Evolutionary conservation across 1,284 basidiomycete genomes (phyloP).

Genomic region (Phylloporus gajari): DNA sequence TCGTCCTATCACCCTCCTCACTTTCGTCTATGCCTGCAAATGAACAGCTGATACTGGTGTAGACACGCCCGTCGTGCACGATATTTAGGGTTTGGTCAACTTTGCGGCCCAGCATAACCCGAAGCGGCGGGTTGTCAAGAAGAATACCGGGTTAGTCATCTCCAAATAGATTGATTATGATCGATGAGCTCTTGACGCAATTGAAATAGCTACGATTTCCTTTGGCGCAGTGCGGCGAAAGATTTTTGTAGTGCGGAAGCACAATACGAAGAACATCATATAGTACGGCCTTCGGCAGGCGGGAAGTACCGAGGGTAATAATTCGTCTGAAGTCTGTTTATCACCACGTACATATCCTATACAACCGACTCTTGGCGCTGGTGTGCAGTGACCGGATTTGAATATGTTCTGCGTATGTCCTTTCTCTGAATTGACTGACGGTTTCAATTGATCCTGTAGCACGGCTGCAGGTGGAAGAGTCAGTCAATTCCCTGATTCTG

Average conservation of each 20-base stretch:
- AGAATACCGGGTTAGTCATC: slow-evolving; percentile 57
- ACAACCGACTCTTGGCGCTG: slow-evolving; percentile 54
- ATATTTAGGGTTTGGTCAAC: slow-evolving; percentile 50
- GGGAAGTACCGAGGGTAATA: slow-evolving; percentile 29
- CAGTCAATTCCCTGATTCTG: slow-evolving; percentile 47
- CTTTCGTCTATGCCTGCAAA: no score
- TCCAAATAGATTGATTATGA: neutral
- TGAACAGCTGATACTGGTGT: no score
- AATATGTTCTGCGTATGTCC: neutral
- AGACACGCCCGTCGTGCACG: slow-evolving; percentile 44
- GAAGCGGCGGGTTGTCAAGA: slow-evolving; percentile 57
- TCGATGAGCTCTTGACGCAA: neutral
- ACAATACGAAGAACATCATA: slow-evolving; percentile 39
- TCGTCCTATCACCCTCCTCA: no score
- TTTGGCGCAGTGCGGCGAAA: slow-evolving; percentile 45
- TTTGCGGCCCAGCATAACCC: slow-evolving; percentile 51
- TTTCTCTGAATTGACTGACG: no score
- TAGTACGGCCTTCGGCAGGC: slow-evolving; percentile 39
- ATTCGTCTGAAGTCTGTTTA: neutral
- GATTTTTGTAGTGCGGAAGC: slow-evolving; percentile 54
- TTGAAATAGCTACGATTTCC: slow-evolving; percentile 45
- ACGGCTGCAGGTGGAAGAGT: slow-evolving; percentile 53
- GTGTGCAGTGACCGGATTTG: slow-evolving; percentile 50
- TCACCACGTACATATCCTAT: neutral
- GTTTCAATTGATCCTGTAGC: no score